Evolutionary conservation across 495 filamentous ascomycete species (phyloP), one percentile per base, ranked within the genome.

Genomic region (Schizothecium vesticola): DNA sequence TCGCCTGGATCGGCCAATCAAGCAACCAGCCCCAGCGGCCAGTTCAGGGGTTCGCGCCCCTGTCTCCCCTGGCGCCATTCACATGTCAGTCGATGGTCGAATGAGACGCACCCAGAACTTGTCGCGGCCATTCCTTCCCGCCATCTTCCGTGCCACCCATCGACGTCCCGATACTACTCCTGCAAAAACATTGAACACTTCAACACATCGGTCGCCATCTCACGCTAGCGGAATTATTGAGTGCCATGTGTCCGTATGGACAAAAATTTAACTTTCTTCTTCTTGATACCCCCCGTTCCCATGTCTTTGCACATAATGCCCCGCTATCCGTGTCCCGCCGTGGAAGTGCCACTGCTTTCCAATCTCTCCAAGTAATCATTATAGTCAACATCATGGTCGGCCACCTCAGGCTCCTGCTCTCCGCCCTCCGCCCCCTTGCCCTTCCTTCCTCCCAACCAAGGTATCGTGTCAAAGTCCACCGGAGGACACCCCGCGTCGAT

Each of bases 71-170:
- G 76, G 70, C 70, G 29, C 61, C 60, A 58, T 74, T 78, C 75
- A 77, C 75, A 75, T 77, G 76, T 77, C 75, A 75, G 73, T 74
- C 73, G 74, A 77, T 75, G 59, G 56, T 66, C 56, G 65, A 31
- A 66, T 61, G 65, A 66, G 65, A 59, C 29, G 59, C 59, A 31
- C n/a, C 59, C 59, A 26, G 59, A 31, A 19, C 28, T 61, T 19
- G 13, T 23, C 21, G 19, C 31, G 31, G 31, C 31, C 31, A 33
- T 33, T 13, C 31, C 31, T 33, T 33, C 31, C 31, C 31, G 7
- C 43, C 43, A n/a, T 8, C 43, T 51, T 51, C 43, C 43, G 43
- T 51, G 43, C 43, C 43, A 51, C 43, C 7, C 43, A 51, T n/a
- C 43, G 43, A 19, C 43, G 43, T 51, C 43, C n/a, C 6, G 43